Base-by-base conservation (phyloP, 2,329 filamentous ascomycete genomes). In the Paradendryphiella salina region DNA sequence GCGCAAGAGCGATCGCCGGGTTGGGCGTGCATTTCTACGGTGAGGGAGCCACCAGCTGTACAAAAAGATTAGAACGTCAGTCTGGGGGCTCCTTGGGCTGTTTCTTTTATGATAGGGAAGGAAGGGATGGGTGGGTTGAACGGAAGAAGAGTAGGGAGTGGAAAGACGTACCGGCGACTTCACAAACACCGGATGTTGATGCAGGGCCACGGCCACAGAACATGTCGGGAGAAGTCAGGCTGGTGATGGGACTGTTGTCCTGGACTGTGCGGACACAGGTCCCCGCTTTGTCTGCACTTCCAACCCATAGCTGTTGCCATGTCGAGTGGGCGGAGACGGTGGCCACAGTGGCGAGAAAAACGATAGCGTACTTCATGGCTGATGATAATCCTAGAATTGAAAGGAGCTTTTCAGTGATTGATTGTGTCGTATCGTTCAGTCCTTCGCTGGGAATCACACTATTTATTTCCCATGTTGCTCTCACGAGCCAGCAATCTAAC, bases 281-380 rank as follows among this genome's bases (percentile, higher is more conserved):
- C 5, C 54, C 59, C 3, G 41, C 60, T 49, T 71, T 66, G 51
- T 73, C 70, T 40, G 56, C 58, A 36, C 51, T 62, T 28, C 70
- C 70, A 48, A 73, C 69, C 71, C 71, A 73, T 3, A 73, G 57
- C 28, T 73, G 36, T 45, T 73, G 71, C 67, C 68, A 73, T 60
- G 71, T 73, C 2, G 71, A 68, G 61, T 73, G 71, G 13, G 70
- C 69, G 17, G 69, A 72, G 48, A 67, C 71, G 31, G 65, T 62
- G 4, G 66, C 66, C 43, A 59, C 67, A 10, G 69, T 55, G 32
- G 71, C 70, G 46, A 73, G 63, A 34, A 72, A 43, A 23, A 70
- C 54, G 36, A 69, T 35, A 41, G 61, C 54, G 38, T 67, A 54
- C 64, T 70, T 72, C 70, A 72, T 72, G 6, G 8, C 29, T 14